Evolutionary conservation across 2,329 filamentous ascomycete genomes (phyloP), one percentile per base, ranked within the genome.

Genomic region (Pezicula carpinea): DNA sequence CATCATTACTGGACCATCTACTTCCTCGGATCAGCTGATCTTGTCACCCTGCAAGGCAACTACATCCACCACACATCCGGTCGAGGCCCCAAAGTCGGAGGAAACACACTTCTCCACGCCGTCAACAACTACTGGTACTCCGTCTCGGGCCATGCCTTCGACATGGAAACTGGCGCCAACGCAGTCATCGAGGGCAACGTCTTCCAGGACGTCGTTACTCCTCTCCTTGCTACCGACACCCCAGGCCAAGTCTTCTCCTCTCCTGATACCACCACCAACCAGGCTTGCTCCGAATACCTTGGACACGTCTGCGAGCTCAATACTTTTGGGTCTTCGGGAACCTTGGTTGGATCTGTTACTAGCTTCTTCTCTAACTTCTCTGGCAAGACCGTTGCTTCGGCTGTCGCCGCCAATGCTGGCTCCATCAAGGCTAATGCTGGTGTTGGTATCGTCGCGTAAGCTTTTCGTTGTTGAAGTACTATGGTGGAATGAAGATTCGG

Each of bases 1-100:
- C 62, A 75, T 38, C 70, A 73, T 54, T 75, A 75, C 63, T 75
- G 71, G 72, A 63, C 61, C 4, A 61, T 71, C 44, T 65, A 71
- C 44, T 64, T 73, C 51, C 59, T 62, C 33, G 70, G 66, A 8
- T 61, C 64, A 8, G 58, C 58, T 17, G 71, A 73, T 48, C 56
- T 65, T 23, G 60, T 69, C 36, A 74, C 71, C 7, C 54, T 73
- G 46, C 63, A 66, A 43, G 63, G 64, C 36, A 74, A 75, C 61
- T 73, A 69, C 56, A 61, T 72, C 53, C 69, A 72, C 59, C 59
- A 72, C 54, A 63, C 66, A 17, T 69, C 68, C 2, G 71, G 71
- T 13, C 70, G 72, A 36, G 60, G 64, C 5, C 71, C 71, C 23
- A 69, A 72, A 57, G 61, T 76, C 13, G 62, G 61, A 43, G 61